Percentiles rank a stretch among this genome's conserved stretches.
phyloP scores from a whole-genome alignment of 2,329 filamentous ascomycete species.

The Thelonectria blattea region DNA sequence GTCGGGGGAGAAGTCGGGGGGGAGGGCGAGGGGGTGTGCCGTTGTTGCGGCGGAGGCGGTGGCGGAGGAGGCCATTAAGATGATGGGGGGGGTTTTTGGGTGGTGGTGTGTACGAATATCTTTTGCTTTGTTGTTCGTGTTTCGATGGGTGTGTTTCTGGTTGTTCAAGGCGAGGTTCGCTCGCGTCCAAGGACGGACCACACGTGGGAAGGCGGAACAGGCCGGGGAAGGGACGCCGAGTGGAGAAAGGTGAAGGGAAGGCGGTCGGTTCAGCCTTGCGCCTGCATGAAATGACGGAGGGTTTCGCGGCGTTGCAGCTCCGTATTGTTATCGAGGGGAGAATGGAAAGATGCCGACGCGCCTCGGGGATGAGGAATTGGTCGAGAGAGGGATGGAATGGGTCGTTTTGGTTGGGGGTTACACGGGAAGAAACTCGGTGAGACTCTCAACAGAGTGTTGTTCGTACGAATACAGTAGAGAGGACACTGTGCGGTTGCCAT shows the following conservation, averaged over 20 bases:
- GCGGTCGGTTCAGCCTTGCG: constrained; percentile 31
- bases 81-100: constrained; percentile 1
- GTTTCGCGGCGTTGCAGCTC: constrained; percentile 6
- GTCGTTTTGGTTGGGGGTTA: constrained; percentile 24
- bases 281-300: not conserved
- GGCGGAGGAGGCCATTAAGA: constrained; percentile 40
- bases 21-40: constrained; percentile 56
- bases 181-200: constrained; percentile 1
- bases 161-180: not conserved
- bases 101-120: not conserved
- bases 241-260: constrained; percentile 8
- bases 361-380: constrained; percentile 22
- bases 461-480: not conserved
- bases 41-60: not conserved
- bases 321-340: constrained; percentile 24
- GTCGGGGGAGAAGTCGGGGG: constrained; percentile 76
- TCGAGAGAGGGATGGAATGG: constrained; percentile 33
- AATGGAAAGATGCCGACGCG: constrained; percentile 20
- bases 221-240: constrained; percentile 24
- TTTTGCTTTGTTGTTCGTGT: not conserved
- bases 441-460: not conserved
- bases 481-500: not conserved
- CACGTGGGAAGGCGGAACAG: constrained; percentile 12
- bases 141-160: no score
- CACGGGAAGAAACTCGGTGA: constrained; percentile 20